Evolutionary conservation across 2,329 filamentous ascomycete genomes (phyloP), one percentile per base, ranked within the genome.

Genomic region (Esteya vermicola): DNA sequence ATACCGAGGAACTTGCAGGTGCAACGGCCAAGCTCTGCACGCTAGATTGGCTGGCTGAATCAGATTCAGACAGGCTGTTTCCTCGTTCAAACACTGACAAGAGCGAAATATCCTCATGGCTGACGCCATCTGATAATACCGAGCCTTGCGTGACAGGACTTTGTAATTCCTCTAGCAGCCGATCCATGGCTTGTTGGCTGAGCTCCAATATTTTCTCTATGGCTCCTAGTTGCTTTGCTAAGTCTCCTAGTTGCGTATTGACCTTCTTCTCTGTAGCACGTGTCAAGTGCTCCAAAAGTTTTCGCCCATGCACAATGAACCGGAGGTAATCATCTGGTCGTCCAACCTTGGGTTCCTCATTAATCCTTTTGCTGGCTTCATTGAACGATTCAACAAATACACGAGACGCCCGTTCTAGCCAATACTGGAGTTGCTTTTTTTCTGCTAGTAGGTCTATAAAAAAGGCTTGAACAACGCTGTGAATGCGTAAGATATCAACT

Each of bases 401-500:
- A 10, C 53, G 51, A 2, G 63, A 56, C 3, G 69, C 62, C 18
- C 64, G 57, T 35, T 65, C 61, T 10, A 74, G 56, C 69, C 69
- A 75, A 43, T 64, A 62, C 1, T 55, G 48, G 0, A 64, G 52
- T 37, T 63, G 53, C 23, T 57, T 59, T 16, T 61, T 57, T 13
- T 63, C 57, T 18, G 55, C 55, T 3, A 72, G 52, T 0, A 59
- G 57, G 36, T 70, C 65, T 20, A 67, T 54, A 42, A 72, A 70
- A 45, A 71, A 72, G 3, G 61, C 62, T 44, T 72, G 68, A 2
- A 72, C 64, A 6, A 72, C 66, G 25, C 61, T 62, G 46, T 72
- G 68, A 8, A 72, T 54, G 20, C 63, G 54, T 2, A 73, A 59
- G 18, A 70, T 61, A 40, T 73, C 69, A 8, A 71, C 54, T 31